Evolutionary conservation across 2,329 filamentous ascomycete genomes (phyloP), one percentile per base, ranked within the genome.

Genomic region (Fusarium oligoseptatum): DNA sequence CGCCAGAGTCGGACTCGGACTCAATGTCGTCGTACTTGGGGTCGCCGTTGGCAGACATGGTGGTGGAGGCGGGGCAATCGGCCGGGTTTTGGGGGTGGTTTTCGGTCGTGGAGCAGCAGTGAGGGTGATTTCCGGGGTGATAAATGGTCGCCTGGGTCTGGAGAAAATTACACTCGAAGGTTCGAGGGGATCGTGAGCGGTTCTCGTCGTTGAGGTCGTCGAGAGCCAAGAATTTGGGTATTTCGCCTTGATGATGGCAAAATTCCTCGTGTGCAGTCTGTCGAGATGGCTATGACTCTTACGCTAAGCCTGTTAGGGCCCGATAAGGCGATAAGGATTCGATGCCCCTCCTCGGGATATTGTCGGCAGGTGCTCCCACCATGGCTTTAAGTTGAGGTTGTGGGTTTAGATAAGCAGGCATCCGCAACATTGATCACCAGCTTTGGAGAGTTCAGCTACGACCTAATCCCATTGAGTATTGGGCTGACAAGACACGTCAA

Each of bases 1-100:
- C 93, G 81, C 86, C 89, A 60, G 88, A 90, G 81, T 89, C 89
- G 61, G 89, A 91, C 77, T 94, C 93, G 74, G 92, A 93, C 81
- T 94, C 92, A 79, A 94, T 89, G 80, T 94, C 92, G 83, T 94
- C 90, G 83, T 90, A 90, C 83, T 91, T 92, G 82, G 79, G 82
- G 77, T 93, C 91, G 81, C 87, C 88, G 86, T 87, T 87, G 81
- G 85, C 83, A 82, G 88, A 86, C 88, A 90, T 90, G 79, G 72
- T 84, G 75, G 72, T 63, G n/a, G 52, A 76, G 78, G 81, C 78
- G 81, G 81, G 80, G 81, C 80, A 80, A 68, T 78, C 52, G 60
- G 73, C 27, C 68, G 60, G 57, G 60, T 70, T 70, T 77, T 72
- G 66, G 70, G 68, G 68, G 66, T 68, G 70, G 67, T 71, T 77